phyloP scores from a whole-genome alignment of 306 rosid genomes.

The Glycine latifolia region DNA sequence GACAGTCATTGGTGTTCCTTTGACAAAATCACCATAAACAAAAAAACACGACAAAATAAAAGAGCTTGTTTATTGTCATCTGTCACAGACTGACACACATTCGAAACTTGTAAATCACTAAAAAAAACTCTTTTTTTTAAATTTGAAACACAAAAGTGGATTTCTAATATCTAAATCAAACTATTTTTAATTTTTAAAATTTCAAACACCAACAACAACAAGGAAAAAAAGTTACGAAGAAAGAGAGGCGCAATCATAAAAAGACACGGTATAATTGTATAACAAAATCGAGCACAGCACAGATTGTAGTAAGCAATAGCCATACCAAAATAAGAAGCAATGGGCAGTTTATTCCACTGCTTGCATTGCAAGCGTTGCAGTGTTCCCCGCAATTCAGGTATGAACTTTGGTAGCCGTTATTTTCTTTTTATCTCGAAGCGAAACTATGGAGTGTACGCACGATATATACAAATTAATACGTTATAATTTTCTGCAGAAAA shows the following conservation, averaged over 20 bases:
- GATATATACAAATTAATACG: conserved; percentile 12
- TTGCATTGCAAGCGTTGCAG: conserved; percentile 35
- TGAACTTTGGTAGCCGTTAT: neutral
- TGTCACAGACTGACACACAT: too few species aligned
- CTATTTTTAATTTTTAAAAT: too few species aligned
- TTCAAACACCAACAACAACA: too few species aligned
- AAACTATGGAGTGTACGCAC: conserved; percentile 25
- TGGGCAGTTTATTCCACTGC: neutral
- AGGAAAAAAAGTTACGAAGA: too few species aligned
- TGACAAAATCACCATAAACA: too few species aligned
- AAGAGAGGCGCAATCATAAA: neutral
- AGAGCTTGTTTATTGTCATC: too few species aligned
- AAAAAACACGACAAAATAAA: too few species aligned
- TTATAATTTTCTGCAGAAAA: conserved; percentile 15
- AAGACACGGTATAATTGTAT: neutral
- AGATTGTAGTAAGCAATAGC: conserved; percentile 29
- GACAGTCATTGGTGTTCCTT: too few species aligned
- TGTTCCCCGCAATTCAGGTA: conserved; percentile 2
- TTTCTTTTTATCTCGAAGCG: conserved; percentile 1
- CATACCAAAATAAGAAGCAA: conserved; percentile 21
- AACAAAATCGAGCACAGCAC: neutral
- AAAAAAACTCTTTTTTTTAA: too few species aligned
- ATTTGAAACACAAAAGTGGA: neutral
- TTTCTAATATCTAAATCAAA: neutral
- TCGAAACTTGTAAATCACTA: too few species aligned